Conservation (phyloP, 495 filamentous ascomycete genomes). For the Penicillium samsonianum region DNA sequence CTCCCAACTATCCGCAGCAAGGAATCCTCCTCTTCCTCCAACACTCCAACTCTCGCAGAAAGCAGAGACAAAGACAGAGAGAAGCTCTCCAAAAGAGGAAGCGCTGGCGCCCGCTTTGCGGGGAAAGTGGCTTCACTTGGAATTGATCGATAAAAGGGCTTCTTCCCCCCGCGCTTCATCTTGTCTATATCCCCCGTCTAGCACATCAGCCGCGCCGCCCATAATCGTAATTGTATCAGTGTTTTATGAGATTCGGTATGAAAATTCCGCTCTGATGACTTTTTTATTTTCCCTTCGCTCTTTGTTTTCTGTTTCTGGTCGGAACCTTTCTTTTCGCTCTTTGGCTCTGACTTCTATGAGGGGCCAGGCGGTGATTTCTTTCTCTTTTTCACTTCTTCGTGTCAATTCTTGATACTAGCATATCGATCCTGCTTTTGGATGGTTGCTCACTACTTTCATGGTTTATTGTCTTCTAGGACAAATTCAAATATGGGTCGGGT, state of each 20-base stretch:
- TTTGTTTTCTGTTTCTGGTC: not conserved
- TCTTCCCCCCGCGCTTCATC: not conserved
- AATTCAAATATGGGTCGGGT: constrained; percentile 2
- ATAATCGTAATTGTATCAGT: constrained; percentile 28
- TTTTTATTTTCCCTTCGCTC: constrained; percentile 10
- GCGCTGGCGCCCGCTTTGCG: constrained; percentile 51
- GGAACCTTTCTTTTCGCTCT: not conserved
- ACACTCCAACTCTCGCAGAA: constrained; percentile 35
- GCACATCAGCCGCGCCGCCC: constrained; percentile 7
- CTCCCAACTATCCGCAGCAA: constrained; percentile 47
- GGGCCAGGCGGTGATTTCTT: not conserved
- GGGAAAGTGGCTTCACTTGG: constrained; percentile 51
- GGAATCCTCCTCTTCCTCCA: constrained; percentile 31
- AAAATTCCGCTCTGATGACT: constrained; percentile 21
- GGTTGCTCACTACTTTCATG: not conserved
- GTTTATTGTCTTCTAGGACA: not conserved
- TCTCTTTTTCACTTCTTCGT: not conserved
- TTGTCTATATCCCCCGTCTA: constrained; percentile 10
- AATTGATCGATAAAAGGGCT: constrained; percentile 42
- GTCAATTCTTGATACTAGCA: constrained; percentile 1
- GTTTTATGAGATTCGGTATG: constrained; percentile 29
- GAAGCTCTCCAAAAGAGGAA: constrained; percentile 54
- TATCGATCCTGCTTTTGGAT: not conserved
- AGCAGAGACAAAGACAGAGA: constrained; percentile 49
- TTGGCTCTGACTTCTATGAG: not conserved